Evolutionary conservation across 148 eudicot species (phyloP).

Genomic region (Vaccinium myrtillus): DNA sequence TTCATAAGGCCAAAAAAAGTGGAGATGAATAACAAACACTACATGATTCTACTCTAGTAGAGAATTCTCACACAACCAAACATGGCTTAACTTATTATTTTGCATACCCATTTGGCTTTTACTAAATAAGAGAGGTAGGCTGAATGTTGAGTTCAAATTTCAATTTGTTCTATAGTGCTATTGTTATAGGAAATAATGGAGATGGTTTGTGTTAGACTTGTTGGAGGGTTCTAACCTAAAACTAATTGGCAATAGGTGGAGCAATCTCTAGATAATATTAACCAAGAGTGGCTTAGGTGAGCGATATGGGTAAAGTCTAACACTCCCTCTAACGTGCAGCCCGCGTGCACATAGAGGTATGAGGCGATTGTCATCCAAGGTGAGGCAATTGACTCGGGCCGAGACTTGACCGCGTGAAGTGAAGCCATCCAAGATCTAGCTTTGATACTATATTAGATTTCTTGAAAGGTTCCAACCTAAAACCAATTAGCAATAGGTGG

Average conservation of each 20-base stretch:
- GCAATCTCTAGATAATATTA: neutral
- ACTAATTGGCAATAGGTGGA: no score
- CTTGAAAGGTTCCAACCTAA: no score
- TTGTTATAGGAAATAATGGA: neutral
- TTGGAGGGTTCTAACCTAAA: no score
- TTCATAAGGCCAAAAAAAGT: neutral
- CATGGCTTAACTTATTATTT: neutral
- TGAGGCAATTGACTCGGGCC: no score
- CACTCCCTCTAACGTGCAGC: no score
- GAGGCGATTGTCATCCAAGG: no score
- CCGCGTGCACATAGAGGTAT: no score
- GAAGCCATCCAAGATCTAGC: no score
- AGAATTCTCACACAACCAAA: neutral
- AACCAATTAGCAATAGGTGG: no score
- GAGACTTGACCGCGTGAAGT: no score
- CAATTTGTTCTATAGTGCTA: neutral
- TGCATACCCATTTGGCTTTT: conserved; percentile 10
- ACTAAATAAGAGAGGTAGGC: neutral
- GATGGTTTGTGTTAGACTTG: neutral
- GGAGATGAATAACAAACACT: neutral
- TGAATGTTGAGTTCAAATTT: neutral
- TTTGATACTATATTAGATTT: no score
- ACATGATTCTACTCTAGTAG: neutral
- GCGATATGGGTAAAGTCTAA: no score
- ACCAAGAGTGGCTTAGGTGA: neutral